phyloP scores from a whole-genome alignment of 1,284 basidiomycete genomes.

The Ceratorhiza oryzae-sativae region DNA sequence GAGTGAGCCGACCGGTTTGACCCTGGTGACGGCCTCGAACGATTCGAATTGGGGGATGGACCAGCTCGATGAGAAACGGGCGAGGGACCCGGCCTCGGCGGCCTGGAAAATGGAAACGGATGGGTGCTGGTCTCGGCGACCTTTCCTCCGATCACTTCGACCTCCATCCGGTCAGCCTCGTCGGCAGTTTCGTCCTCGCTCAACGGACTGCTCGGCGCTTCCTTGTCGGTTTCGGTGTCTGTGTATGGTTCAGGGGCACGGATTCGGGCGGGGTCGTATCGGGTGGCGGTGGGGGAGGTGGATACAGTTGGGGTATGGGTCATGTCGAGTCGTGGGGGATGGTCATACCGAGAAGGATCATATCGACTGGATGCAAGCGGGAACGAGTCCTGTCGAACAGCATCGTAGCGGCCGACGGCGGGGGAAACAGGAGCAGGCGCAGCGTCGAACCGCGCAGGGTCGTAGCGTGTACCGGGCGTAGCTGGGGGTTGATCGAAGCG shows the following conservation, averaged over 20 bases:
- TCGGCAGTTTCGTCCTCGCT: conserved; percentile 27
- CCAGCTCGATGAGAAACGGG: not conserved
- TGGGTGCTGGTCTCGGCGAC: not conserved
- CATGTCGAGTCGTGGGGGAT: no score
- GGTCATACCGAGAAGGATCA: no score
- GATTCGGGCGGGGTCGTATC: not conserved
- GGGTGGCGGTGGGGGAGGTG: not conserved
- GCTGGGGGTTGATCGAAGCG: not conserved
- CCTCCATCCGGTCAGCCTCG: conserved; percentile 13
- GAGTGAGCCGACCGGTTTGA: not conserved
- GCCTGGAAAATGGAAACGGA: not conserved
- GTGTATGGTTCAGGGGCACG: conserved; percentile 7
- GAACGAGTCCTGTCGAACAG: not conserved
- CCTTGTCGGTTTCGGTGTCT: conserved; percentile 33
- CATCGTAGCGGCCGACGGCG: not conserved
- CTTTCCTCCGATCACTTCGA: not conserved
- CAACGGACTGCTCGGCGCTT: conserved; percentile 18
- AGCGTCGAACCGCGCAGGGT: not conserved
- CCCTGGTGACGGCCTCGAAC: not conserved
- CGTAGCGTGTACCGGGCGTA: not conserved
- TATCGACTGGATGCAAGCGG: not conserved
- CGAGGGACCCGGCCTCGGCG: not conserved
- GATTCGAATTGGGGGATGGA: not conserved
- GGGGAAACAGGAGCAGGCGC: not conserved
- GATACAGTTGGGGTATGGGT: no score